phyloP scores from a whole-genome alignment of 2,329 filamentous ascomycete species.

The Macroventuria anomochaeta region DNA sequence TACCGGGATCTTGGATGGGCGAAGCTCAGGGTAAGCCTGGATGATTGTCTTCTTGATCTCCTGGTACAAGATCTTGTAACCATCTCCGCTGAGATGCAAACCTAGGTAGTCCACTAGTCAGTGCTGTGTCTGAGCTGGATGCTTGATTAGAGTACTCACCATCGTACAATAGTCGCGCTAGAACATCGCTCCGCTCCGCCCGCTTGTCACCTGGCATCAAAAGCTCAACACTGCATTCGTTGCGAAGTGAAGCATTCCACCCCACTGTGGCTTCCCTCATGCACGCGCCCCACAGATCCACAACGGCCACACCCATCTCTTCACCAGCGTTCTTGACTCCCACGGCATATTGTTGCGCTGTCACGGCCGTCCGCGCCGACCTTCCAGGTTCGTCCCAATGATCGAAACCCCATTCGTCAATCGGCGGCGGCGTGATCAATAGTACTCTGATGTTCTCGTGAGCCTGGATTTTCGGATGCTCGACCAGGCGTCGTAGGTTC shows the following conservation, averaged over 20 bases:
- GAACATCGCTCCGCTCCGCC: constrained; percentile 3
- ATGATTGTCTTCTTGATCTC: constrained; percentile 13
- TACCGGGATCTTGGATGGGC: constrained; percentile 9
- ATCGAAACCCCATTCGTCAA: constrained; percentile 13
- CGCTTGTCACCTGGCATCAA: constrained; percentile 12
- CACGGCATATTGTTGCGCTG: constrained; percentile 10
- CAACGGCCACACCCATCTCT: constrained; percentile 1
- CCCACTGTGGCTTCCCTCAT: constrained; percentile 11
- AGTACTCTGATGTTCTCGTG: constrained; percentile 7
- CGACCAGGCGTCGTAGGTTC: constrained; percentile 5
- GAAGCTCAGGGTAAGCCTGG: constrained; percentile 8
- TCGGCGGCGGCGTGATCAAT: constrained; percentile 9
- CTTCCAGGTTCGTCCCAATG: constrained; percentile 17
- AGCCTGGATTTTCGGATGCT: constrained; percentile 4
- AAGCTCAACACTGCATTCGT: constrained; percentile 7
- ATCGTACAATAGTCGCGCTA: constrained; percentile 12
- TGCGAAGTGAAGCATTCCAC: constrained; percentile 1
- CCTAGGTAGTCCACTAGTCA: neutral
- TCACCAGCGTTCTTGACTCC: constrained; percentile 5
- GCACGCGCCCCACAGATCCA: constrained; percentile 16
- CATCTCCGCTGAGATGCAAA: constrained; percentile 13
- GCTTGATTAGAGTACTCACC: neutral
- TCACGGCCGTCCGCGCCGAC: constrained; percentile 17
- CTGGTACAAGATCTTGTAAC: constrained; percentile 6
- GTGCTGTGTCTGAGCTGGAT: neutral